Conservation (phyloP, 2,329 filamentous ascomycete species). For the Cordyceps javanica region DNA sequence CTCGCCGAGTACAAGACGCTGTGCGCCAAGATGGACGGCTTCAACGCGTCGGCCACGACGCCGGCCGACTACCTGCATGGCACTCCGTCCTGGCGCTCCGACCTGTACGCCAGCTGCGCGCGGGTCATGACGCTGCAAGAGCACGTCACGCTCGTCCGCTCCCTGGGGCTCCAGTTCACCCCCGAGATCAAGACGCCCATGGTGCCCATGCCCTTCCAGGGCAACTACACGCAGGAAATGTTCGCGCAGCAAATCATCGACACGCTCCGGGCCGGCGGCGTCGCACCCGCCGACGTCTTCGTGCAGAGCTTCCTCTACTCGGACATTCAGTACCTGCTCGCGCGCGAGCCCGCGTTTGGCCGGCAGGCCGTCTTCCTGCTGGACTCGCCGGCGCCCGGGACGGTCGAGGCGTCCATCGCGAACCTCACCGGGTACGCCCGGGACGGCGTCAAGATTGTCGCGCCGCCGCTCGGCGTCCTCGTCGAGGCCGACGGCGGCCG, state of each 20-base stretch:
- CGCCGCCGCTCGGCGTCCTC: slow-evolving; percentile 58
- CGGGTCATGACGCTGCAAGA: slow-evolving; percentile 56
- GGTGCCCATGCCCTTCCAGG: slow-evolving; percentile 64
- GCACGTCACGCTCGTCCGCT: slow-evolving; percentile 54
- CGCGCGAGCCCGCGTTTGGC: slow-evolving; percentile 53
- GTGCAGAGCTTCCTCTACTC: slow-evolving; percentile 60
- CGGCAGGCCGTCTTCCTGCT: slow-evolving; percentile 59
- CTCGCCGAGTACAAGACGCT: slow-evolving; percentile 60
- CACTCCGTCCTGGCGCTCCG: slow-evolving; percentile 56
- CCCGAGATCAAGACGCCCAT: slow-evolving; percentile 62
- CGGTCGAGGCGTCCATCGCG: slow-evolving; percentile 47
- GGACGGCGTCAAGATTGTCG: slow-evolving; percentile 55
- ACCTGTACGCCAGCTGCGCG: slow-evolving; percentile 59
- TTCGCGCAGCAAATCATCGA: slow-evolving; percentile 62
- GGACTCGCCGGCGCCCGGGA: slow-evolving; percentile 48
- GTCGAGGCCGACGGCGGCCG: slow-evolving; percentile 44
- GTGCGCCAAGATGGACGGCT: slow-evolving; percentile 66
- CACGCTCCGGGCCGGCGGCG: slow-evolving; percentile 47
- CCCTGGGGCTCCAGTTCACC: slow-evolving; percentile 55
- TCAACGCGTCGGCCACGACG: slow-evolving; percentile 52
- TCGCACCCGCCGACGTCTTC: slow-evolving; percentile 50
- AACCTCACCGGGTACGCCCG: slow-evolving; percentile 50
- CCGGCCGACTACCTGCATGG: slow-evolving; percentile 51
- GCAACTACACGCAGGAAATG: slow-evolving; percentile 56
- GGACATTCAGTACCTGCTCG: slow-evolving; percentile 62